Conservation (phyloP, 257 asterid species). For the Pogostemon cablin region DNA sequence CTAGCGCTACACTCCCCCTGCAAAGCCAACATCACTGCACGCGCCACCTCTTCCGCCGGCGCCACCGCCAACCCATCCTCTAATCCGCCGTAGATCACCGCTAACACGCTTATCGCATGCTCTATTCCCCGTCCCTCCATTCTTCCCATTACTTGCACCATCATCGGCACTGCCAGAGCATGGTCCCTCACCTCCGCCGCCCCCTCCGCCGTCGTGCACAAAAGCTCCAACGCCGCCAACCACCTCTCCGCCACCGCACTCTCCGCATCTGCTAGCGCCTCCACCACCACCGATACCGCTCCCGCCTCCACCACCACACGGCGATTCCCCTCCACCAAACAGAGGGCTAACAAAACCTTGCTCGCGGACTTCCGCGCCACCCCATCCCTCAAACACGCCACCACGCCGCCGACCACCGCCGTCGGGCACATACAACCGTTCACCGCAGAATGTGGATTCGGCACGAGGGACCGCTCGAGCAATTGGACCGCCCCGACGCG, state of each 20-base stretch:
- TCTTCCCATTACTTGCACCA: constrained; percentile 87
- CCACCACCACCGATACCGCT: constrained; percentile 74
- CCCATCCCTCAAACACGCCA: constrained; percentile 53
- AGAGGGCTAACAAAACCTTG: constrained; percentile 68
- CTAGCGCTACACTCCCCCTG: constrained; percentile 74
- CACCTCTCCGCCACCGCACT: constrained; percentile 67
- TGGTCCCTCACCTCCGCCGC: constrained; percentile 72
- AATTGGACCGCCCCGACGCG: constrained; percentile 55
- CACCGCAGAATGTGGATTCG: constrained; percentile 54
- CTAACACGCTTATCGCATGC: constrained; percentile 71
- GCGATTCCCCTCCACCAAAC: constrained; percentile 63
- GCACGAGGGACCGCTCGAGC: constrained; percentile 65
- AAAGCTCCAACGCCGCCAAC: constrained; percentile 68
- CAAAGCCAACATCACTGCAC: constrained; percentile 80
- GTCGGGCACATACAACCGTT: constrained; percentile 50
- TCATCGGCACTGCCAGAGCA: constrained; percentile 85
- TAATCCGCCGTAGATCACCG: constrained; percentile 61
- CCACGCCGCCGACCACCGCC: constrained; percentile 56
- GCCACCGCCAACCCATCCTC: constrained; percentile 49
- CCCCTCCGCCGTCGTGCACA: constrained; percentile 79
- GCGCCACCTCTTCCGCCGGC: constrained; percentile 88
- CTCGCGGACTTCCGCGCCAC: constrained; percentile 62
- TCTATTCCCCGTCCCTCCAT: constrained; percentile 83
- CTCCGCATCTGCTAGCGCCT: constrained; percentile 68
- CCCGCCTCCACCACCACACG: constrained; percentile 68